These are phyloP conservation scores for Pseudonitzschia delicatissima DNA, from an alignment of 108 stramenopile genomes.

Conservation along the genomic window DNA sequence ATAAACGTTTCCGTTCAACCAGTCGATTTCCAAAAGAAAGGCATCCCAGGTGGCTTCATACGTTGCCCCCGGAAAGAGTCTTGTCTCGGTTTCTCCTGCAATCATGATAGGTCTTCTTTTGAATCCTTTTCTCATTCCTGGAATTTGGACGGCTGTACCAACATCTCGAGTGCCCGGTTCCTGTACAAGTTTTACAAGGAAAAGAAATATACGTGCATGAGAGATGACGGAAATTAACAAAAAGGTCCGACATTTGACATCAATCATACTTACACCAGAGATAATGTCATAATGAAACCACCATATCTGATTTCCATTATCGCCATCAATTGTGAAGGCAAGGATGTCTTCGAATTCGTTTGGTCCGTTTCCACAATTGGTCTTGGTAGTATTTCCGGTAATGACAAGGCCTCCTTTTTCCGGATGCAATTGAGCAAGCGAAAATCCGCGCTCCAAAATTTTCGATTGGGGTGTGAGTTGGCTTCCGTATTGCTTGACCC, in stretches of 20 bases:
- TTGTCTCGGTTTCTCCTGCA: background rate
- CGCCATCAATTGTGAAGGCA: background rate
- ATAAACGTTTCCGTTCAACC: background rate
- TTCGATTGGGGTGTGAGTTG: background rate
- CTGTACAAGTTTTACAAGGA: no score
- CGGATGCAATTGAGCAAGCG: background rate
- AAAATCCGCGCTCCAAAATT: background rate
- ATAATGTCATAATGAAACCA: background rate
- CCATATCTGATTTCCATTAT: background rate
- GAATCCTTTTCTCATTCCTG: background rate
- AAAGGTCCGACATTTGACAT: background rate
- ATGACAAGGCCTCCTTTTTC: background rate
- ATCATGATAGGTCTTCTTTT: no score
- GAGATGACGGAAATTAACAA: background rate
- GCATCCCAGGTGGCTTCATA: background rate
- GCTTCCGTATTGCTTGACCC: background rate
- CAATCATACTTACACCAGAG: background rate
- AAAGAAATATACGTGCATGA: background rate
- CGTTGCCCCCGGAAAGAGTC: background rate
- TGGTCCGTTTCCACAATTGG: background rate
- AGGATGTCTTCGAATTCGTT: background rate
- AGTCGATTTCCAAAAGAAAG: background rate
- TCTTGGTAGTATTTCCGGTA: background rate
- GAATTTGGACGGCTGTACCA: background rate
- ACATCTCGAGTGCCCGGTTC: no score